phyloP scores from a whole-genome alignment of 331 rosid species.

The Rosa hybrid region DNA sequence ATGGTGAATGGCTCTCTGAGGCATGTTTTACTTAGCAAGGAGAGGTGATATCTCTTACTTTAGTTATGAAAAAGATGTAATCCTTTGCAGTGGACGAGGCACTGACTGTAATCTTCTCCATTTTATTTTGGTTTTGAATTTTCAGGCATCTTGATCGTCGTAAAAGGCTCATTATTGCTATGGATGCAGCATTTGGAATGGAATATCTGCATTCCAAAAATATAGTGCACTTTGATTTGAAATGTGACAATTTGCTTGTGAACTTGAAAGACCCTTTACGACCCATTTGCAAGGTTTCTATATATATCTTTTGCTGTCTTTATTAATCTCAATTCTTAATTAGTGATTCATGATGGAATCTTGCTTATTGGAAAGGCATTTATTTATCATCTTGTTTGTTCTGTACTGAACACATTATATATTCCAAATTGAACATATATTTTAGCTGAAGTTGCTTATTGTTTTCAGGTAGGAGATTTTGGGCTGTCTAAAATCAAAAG shows the following conservation, averaged over 20 bases:
- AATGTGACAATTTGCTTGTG: constrained; percentile 91
- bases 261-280: constrained; percentile 80
- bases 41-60: constrained; percentile 37
- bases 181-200: constrained; percentile 98
- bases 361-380: neutral
- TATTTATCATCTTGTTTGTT: neutral
- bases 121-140: constrained; percentile 10
- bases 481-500: constrained; percentile 58
- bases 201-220: constrained; percentile 91
- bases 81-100: constrained; percentile 12
- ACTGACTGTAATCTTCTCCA: constrained; percentile 15
- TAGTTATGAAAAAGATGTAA: constrained; percentile 8
- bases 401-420: neutral
- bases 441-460: constrained; percentile 13
- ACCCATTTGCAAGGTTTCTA: constrained; percentile 85
- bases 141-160: constrained; percentile 49
- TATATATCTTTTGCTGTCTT: neutral
- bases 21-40: constrained; percentile 61
- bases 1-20: constrained; percentile 94
- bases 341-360: neutral
- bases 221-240: constrained; percentile 91
- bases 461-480: constrained; percentile 53
- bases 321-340: neutral
- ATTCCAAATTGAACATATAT: neutral
- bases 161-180: constrained; percentile 62